These are phyloP conservation scores for Gleditsia sinensis DNA, from an alignment of 306 rosid species.

Conservation along the genomic window DNA sequence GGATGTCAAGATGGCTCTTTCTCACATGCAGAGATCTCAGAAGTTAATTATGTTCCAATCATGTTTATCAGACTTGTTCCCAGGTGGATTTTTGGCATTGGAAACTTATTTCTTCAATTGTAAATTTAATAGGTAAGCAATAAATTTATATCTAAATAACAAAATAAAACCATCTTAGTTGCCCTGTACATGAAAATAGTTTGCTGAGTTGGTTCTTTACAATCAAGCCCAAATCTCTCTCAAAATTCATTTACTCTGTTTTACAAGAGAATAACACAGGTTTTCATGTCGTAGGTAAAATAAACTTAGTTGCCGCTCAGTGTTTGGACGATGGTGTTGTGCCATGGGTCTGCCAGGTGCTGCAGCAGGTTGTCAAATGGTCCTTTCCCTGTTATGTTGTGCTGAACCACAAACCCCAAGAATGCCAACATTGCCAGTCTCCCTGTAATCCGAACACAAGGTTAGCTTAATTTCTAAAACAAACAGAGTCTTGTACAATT, in stretches of 20 bases:
- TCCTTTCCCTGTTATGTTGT: constrained; percentile 88
- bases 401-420: constrained; percentile 88
- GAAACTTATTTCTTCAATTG: background rate
- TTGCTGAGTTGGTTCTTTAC: constrained; percentile 39
- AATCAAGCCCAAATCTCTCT: constrained; percentile 52
- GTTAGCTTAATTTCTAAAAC: background rate
- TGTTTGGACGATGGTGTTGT: constrained; percentile 94
- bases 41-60: no score
- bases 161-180: constrained; percentile 48
- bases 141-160: constrained; percentile 29
- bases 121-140: constrained; percentile 10
- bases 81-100: no score
- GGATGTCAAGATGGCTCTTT: no score
- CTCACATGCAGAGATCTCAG: no score
- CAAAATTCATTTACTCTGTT: constrained; percentile 47
- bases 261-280: constrained; percentile 32
- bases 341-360: constrained; percentile 99
- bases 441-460: constrained; percentile 46
- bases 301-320: constrained; percentile 41
- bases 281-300: constrained; percentile 23
- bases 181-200: constrained; percentile 63
- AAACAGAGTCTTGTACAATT: no score
- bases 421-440: constrained; percentile 99
- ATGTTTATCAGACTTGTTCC: no score
- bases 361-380: constrained; percentile 96